Percentiles rank a stretch among this genome's conserved stretches.
phyloP scores from a whole-genome alignment of 2,329 filamentous ascomycete genomes.

The Verruconis gallopava region DNA sequence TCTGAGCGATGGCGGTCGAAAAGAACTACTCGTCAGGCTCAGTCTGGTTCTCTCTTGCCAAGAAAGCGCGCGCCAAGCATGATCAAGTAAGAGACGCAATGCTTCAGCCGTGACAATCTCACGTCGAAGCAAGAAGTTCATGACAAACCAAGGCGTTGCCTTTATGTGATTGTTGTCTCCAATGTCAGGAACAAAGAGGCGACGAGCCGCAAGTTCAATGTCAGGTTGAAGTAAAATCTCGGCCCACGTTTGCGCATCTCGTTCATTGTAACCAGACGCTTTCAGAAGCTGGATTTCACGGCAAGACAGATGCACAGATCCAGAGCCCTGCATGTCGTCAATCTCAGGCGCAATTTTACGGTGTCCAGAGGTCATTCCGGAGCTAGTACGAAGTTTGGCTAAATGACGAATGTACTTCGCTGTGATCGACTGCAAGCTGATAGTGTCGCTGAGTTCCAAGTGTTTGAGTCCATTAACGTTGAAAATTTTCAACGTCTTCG shows the following conservation, averaged over 20 bases:
- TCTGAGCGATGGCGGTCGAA: constrained; percentile 9
- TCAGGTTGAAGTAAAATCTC: neutral
- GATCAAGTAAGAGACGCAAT: constrained; percentile 30
- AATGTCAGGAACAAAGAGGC: neutral
- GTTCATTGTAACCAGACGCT: neutral
- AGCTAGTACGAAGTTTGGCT: neutral
- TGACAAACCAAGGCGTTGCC: constrained; percentile 25
- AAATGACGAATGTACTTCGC: constrained; percentile 8
- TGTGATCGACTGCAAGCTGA: constrained; percentile 7
- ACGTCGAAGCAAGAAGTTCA: constrained; percentile 34
- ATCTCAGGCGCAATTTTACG: neutral
- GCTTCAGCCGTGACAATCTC: constrained; percentile 26
- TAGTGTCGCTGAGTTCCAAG: neutral
- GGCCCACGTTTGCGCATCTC: neutral
- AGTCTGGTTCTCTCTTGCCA: neutral
- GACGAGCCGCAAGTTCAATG: neutral
- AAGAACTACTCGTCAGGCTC: neutral
- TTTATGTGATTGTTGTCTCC: neutral
- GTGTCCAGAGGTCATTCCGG: neutral
- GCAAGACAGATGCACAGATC: no score
- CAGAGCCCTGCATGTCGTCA: no score
- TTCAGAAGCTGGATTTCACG: neutral
- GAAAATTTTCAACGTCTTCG: neutral
- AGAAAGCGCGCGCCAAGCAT: constrained; percentile 14
- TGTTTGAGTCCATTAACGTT: neutral